phyloP scores from a whole-genome alignment of 2,329 filamentous ascomycete species.

The Calonectria fujianensis region DNA sequence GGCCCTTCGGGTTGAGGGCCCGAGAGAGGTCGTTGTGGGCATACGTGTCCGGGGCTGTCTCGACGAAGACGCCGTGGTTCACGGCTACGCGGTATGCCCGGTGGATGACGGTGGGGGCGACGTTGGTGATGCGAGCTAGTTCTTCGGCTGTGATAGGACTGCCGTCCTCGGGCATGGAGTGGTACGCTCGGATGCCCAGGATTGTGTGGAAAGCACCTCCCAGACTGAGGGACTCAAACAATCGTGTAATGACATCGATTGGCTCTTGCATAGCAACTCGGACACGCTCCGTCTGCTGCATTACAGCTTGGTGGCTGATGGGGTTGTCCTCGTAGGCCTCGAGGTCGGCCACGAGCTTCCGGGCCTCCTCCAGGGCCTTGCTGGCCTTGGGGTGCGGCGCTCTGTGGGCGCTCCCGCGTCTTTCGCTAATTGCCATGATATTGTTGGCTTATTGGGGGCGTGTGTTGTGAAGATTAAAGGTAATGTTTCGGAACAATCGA shows the following conservation, averaged over 20 bases:
- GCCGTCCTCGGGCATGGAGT: constrained; percentile 54
- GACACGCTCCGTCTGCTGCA: constrained; percentile 52
- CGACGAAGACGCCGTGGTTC: constrained; percentile 56
- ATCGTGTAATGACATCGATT: constrained; percentile 52
- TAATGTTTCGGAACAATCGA: neutral
- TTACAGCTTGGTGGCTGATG: constrained; percentile 47
- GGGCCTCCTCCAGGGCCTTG: constrained; percentile 55
- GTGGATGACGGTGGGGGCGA: constrained; percentile 57
- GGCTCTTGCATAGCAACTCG: constrained; percentile 53
- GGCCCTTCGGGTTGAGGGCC: constrained; percentile 52
- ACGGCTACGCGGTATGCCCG: constrained; percentile 57
- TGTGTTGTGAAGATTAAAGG: neutral
- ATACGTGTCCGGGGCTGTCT: constrained; percentile 57
- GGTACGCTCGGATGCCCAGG: constrained; percentile 52
- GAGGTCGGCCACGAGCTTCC: constrained; percentile 52
- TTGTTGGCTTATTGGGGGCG: neutral
- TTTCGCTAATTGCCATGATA: constrained; percentile 24
- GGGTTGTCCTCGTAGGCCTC: constrained; percentile 53
- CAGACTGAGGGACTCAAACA: constrained; percentile 51
- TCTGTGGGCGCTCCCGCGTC: neutral
- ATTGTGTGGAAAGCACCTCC: constrained; percentile 55
- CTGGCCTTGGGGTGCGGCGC: constrained; percentile 52
- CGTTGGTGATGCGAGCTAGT: constrained; percentile 52
- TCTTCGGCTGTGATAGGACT: constrained; percentile 48
- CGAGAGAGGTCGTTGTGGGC: constrained; percentile 58